Evolutionary conservation across 208 protist genomes (phyloP).

Genomic region (Naegleria lovaniensis): DNA sequence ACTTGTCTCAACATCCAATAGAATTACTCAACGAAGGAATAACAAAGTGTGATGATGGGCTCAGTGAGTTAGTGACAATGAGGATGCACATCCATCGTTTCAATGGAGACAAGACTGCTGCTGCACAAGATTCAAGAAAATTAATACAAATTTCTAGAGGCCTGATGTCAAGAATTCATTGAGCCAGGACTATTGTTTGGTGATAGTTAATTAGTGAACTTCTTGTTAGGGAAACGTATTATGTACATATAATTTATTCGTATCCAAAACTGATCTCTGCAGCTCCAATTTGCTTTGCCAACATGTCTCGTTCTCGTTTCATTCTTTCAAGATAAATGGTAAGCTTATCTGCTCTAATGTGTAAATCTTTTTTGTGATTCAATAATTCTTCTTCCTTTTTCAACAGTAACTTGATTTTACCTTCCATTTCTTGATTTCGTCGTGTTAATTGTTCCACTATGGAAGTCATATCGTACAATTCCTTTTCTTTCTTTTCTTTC

Average conservation of each 20-base stretch:
- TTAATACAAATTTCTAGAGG: too few species aligned
- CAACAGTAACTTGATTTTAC: background rate
- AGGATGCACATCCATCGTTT: too few species aligned
- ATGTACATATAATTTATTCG: background rate
- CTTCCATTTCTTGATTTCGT: constrained; percentile 9
- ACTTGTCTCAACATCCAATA: too few species aligned
- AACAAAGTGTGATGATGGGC: too few species aligned
- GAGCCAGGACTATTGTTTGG: too few species aligned
- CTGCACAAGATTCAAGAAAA: too few species aligned
- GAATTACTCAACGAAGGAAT: too few species aligned
- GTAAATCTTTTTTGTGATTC: background rate
- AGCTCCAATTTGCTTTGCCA: background rate
- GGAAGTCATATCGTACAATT: background rate
- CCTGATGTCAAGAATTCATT: too few species aligned
- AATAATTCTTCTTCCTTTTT: background rate
- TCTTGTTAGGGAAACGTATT: too few species aligned
- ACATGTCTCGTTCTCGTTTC: background rate
- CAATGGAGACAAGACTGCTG: too few species aligned
- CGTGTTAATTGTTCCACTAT: background rate
- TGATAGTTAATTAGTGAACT: too few species aligned
- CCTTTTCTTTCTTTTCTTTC: background rate
- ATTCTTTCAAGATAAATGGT: background rate
- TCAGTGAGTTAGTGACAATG: too few species aligned
- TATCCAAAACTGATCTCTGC: background rate
- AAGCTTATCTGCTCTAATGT: background rate